Evolutionary conservation across 345 rosid species (phyloP), one percentile per base, ranked within the genome.

Genomic region (Cochlearia excelsa): DNA sequence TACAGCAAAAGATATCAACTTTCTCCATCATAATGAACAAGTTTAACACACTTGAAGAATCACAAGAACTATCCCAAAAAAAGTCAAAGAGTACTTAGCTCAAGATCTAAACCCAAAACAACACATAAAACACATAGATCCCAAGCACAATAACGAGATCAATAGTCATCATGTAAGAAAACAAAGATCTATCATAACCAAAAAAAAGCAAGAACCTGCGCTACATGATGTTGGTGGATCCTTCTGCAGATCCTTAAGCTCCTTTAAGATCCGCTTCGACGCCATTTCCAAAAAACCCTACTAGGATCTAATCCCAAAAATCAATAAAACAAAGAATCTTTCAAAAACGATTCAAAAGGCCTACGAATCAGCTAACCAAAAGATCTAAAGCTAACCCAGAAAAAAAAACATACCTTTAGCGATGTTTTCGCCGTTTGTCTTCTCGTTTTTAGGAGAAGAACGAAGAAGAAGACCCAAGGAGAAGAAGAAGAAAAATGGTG

Each of bases 221-320:
- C 91, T 85, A 81, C 87, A 85, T 29, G 87, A 82, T 8, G 88
- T 82, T 51, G 92, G 92, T 57, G 88, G 88, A 79, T 85, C 88
- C 78, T 82, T 85, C 73, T 85, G 88, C 42, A 85, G 77, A 78
- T 82, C 92, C 81, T 85, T 85, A 72, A 85, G 76, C 70, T 85
- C 92, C 75, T 85, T 85, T 81, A 85, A 76, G 80, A 85, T 85
- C 88, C 92, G 84, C 72, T 85, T 85, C 57, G 92, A 82, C 30
- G 92, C 92, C 92, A 85, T 71, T 56, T 80, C 77, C 68, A 50
- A 41, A 61, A 69, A 16, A 16, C 23, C 78, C 85, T 78, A 60
- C 23, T 2, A 33, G 27, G 60, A 66, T 66, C 61, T 37, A 49
- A 16, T 16, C 23, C 23, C 23, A 38, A 45, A 37, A 4, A 3